These are phyloP conservation scores for Didymella lethalis DNA, from an alignment of 2,329 filamentous ascomycete genomes.

Conservation along the genomic window DNA sequence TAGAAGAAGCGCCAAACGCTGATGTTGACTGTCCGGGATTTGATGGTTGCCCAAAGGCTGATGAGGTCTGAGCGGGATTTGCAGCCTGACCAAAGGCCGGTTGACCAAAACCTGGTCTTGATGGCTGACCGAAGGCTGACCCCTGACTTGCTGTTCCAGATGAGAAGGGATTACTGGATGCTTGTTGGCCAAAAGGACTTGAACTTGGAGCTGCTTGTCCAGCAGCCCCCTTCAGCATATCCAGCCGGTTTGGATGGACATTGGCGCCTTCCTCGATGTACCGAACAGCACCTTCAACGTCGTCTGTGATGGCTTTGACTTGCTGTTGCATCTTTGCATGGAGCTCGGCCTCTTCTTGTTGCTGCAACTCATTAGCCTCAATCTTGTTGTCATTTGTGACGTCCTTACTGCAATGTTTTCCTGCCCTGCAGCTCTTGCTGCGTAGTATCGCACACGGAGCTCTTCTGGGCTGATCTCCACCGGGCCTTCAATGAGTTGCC, in stretches of 20 bases:
- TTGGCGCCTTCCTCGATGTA: conserved; percentile 50
- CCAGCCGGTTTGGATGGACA: conserved; percentile 45
- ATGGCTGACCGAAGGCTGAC: conserved; percentile 52
- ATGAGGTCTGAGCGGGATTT: conserved; percentile 44
- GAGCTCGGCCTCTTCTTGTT: conserved; percentile 67
- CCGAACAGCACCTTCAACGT: conserved; percentile 70
- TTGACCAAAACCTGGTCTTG: conserved; percentile 46
- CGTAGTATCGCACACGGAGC: conserved; percentile 75
- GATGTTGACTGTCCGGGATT: conserved; percentile 33
- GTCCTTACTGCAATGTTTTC: conserved; percentile 60
- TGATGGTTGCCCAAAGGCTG: conserved; percentile 54
- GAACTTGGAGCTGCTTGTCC: conserved; percentile 22
- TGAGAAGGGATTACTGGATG: conserved; percentile 43
- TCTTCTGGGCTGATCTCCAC: conserved; percentile 92
- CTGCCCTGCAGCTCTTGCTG: conserved; percentile 68
- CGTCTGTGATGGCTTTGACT: conserved; percentile 72
- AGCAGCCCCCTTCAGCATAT: conserved; percentile 39
- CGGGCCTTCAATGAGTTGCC: conserved; percentile 82
- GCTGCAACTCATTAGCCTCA: conserved; percentile 52
- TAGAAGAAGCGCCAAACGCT: conserved; percentile 53
- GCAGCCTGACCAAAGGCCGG: conserved; percentile 50
- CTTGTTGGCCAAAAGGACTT: conserved; percentile 41
- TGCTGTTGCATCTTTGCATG: conserved; percentile 71
- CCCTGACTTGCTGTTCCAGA: conserved; percentile 27
- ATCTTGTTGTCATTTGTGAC: neutral